These are phyloP conservation scores for Mortierella claussenii DNA, from an alignment of 192 early-diverging fungal species.

Conservation along the genomic window DNA sequence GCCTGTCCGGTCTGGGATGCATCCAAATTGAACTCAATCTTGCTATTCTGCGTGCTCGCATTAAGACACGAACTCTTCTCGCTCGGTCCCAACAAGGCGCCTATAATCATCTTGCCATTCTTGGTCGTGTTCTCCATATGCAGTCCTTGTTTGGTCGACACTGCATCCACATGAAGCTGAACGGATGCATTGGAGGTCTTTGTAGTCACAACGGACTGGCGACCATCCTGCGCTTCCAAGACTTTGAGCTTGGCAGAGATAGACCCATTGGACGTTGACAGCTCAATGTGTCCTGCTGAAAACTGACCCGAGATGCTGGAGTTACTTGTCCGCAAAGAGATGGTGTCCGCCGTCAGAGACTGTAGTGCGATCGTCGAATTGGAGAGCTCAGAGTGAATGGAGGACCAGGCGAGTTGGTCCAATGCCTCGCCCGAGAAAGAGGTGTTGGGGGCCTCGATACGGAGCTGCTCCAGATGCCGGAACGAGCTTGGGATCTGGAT, in stretches of 20 bases:
- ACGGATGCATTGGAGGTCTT: conserved; percentile 34
- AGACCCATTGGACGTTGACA: conserved; percentile 32
- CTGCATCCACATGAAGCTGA: conserved; percentile 40
- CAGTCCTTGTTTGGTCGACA: conserved; percentile 11
- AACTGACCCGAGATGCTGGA: conserved; percentile 26
- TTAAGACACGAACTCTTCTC: conserved; percentile 15
- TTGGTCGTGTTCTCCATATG: conserved; percentile 31
- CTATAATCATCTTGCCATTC: conserved; percentile 33
- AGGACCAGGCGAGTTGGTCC: conserved; percentile 18
- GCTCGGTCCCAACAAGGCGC: conserved; percentile 23
- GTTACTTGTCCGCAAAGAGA: conserved; percentile 33
- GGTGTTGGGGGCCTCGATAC: conserved; percentile 24
- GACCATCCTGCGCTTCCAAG: conserved; percentile 26
- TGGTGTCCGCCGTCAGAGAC: conserved; percentile 23
- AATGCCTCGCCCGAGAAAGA: conserved; percentile 24
- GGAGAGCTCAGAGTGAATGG: conserved; percentile 12
- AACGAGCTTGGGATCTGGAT: conserved; percentile 30
- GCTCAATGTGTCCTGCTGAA: conserved; percentile 34
- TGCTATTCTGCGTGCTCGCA: conserved; percentile 12
- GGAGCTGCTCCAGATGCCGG: conserved; percentile 12
- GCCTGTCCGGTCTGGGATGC: conserved; percentile 36
- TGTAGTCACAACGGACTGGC: conserved; percentile 35
- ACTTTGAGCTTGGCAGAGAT: conserved; percentile 44
- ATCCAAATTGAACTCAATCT: conserved; percentile 48
- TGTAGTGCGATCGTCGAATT: conserved; percentile 34